phyloP scores from a whole-genome alignment of 2,329 filamentous ascomycete species.

The Colletotrichum sp. region DNA sequence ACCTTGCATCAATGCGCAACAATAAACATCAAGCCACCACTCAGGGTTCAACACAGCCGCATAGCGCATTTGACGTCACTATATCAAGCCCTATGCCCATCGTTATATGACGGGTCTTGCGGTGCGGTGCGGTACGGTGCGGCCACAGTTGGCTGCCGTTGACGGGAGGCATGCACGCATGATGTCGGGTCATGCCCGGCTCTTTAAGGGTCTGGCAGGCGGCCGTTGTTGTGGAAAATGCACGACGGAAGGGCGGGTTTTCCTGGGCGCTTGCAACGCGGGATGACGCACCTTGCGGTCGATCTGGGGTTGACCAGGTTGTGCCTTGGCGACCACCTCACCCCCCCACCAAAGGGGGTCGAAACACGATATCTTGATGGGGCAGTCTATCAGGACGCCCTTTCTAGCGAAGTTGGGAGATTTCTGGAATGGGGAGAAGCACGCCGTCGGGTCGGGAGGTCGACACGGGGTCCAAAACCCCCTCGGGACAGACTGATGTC shows the following conservation, averaged over 20 bases:
- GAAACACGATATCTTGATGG: neutral
- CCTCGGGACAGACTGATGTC: neutral
- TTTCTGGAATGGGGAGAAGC: neutral
- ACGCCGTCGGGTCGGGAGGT: neutral
- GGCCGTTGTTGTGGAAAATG: neutral
- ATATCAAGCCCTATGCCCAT: slow-evolving; percentile 3
- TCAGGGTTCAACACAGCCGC: slow-evolving; percentile 1
- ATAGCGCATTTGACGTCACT: slow-evolving; percentile 11
- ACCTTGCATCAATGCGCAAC: slow-evolving; percentile 6
- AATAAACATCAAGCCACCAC: slow-evolving; percentile 6
- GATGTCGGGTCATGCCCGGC: neutral
- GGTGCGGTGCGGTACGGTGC: neutral
- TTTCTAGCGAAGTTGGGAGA: neutral
- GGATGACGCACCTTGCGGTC: slow-evolving; percentile 15
- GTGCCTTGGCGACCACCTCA: neutral
- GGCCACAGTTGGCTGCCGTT: neutral
- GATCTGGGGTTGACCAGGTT: neutral
- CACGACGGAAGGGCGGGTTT: neutral
- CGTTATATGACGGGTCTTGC: slow-evolving; percentile 11
- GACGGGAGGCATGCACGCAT: neutral
- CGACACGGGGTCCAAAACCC: neutral
- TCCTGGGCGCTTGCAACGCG: neutral
- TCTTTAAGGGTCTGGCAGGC: neutral
- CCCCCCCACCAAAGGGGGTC: neutral
- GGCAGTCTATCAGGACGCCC: neutral